Evolutionary conservation across 176 grass and related monocot genomes (phyloP).

Genomic region (Eremochloa ophiuroides): DNA sequence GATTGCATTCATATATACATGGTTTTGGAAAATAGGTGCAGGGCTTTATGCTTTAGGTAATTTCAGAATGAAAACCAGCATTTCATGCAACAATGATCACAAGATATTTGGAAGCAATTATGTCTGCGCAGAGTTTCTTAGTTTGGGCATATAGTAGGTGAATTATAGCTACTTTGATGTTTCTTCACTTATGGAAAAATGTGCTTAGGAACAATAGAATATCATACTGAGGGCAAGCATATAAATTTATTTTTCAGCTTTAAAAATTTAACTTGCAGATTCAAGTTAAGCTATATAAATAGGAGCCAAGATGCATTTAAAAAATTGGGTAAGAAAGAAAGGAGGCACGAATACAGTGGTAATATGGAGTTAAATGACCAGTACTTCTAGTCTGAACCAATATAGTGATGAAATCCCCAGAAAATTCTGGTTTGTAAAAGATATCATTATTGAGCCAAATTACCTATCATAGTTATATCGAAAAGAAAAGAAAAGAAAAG

Average conservation of each 20-base stretch:
- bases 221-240: background rate
- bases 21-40: background rate
- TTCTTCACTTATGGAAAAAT: background rate
- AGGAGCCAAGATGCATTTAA: background rate
- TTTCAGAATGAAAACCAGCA: background rate
- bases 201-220: background rate
- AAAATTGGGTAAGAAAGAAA: background rate
- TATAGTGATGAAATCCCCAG: background rate
- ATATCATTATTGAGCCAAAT: background rate
- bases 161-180: background rate
- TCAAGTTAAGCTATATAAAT: slow-evolving; percentile 1
- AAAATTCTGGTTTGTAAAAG: background rate
- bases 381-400: background rate
- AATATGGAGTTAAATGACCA: background rate
- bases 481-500: background rate
- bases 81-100: background rate
- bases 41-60: background rate
- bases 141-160: background rate
- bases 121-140: background rate
- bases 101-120: background rate
- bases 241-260: background rate
- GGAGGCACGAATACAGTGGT: background rate
- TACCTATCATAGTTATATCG: background rate
- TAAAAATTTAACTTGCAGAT: background rate
- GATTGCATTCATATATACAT: background rate